Evolutionary conservation across 1,139 yeast species (phyloP).

Genomic region (Debaryomyces singareniensis): DNA sequence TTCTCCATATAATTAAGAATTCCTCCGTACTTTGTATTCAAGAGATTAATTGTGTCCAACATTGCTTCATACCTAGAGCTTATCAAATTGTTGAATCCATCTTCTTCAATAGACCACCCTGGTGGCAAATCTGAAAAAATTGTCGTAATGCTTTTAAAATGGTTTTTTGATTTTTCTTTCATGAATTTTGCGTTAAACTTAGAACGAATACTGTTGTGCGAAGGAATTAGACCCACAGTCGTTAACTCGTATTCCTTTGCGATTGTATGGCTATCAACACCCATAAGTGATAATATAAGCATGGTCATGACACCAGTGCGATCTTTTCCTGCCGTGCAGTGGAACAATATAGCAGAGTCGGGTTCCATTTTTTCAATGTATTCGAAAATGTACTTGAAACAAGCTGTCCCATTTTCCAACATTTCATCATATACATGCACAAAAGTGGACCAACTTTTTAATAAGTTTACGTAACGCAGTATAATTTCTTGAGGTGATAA

Average conservation of each 20-base stretch:
- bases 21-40: conserved; percentile 51
- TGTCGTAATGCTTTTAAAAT: conserved; percentile 20
- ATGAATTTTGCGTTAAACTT: conserved; percentile 26
- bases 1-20: conserved; percentile 46
- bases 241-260: conserved; percentile 68
- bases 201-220: conserved; percentile 30
- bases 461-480: conserved; percentile 46
- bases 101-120: conserved; percentile 36
- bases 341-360: conserved; percentile 42
- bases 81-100: conserved; percentile 52
- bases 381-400: conserved; percentile 43
- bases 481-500: conserved; percentile 66
- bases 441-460: conserved; percentile 61
- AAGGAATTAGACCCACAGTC: conserved; percentile 54
- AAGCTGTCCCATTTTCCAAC: conserved; percentile 39
- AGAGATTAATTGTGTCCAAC: conserved; percentile 52
- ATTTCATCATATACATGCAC: conserved; percentile 59
- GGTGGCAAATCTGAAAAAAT: conserved; percentile 28
- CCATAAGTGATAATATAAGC: conserved; percentile 55
- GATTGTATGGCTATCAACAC: conserved; percentile 59
- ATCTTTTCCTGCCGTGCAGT: conserved; percentile 86
- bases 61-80: conserved; percentile 69
- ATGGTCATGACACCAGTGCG: conserved; percentile 75
- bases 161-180: conserved; percentile 20
- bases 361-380: conserved; percentile 40